Evolutionary conservation across 176 grass and related monocot genomes (phyloP).

Genomic region (Melocanna baccifera): DNA sequence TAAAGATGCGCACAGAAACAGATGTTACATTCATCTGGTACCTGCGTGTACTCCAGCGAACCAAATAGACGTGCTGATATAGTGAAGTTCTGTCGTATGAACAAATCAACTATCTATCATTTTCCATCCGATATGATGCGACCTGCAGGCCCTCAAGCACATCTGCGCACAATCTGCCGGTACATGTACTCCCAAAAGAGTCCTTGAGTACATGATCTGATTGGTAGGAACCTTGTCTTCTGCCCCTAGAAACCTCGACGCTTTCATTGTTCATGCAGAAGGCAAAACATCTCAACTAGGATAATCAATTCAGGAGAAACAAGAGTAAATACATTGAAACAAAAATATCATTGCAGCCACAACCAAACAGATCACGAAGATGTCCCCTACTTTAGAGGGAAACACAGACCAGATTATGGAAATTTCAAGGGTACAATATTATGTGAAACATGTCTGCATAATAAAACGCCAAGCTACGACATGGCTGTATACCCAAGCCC

Average conservation of each 20-base stretch:
- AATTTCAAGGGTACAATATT: constrained; percentile 21
- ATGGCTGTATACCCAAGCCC: constrained; percentile 52
- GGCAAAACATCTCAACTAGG: not conserved
- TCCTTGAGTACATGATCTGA: not conserved
- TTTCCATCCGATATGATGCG: not conserved
- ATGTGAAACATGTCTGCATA: constrained; percentile 11
- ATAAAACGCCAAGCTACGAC: constrained; percentile 33
- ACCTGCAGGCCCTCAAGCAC: not conserved
- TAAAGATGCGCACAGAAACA: not conserved
- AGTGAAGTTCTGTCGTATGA: not conserved
- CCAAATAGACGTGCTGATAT: not conserved
- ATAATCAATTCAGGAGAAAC: not conserved
- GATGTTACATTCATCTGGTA: not conserved
- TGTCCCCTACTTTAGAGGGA: not conserved
- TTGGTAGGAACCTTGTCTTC: not conserved
- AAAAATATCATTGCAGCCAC: constrained; percentile 1
- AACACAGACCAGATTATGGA: constrained; percentile 16
- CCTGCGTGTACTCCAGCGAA: not conserved
- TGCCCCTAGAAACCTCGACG: not conserved
- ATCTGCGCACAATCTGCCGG: not conserved
- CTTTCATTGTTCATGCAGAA: not conserved
- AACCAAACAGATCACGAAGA: constrained; percentile 5
- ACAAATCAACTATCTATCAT: not conserved
- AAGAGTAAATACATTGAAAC: not conserved
- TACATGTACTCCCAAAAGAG: not conserved